Evolutionary conservation across 2,329 filamentous ascomycete species (phyloP), one percentile per base, ranked within the genome.

Genomic region (Cercospora citrullina): DNA sequence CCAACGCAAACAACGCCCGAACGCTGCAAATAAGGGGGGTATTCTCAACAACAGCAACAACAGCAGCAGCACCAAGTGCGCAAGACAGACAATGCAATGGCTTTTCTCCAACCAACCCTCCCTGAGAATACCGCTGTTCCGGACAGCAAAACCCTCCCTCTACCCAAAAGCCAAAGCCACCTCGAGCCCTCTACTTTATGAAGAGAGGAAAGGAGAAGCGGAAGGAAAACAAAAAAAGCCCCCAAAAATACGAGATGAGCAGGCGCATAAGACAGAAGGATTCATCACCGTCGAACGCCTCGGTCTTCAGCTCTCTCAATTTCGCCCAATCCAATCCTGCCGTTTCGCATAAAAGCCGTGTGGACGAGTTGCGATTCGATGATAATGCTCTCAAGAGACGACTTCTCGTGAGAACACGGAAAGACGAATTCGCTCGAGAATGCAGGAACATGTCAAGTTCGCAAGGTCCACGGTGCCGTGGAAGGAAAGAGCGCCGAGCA

Each of bases 1-100:
- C 18, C 31, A 39, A 61, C 28, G 8, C 59, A 48, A 30, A 48
- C n/a, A 55, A 55, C 61, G 48, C 60, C 45, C 36, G 23, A 63
- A 63, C 61, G 61, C 61, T 63, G 61, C 48, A 63, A 63, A 63
- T n/a, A 55, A 55, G 16, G 21, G 48, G 61, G 61, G 61, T 55
- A 63, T 63, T 63, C 28, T 63, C 45, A 53, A 51, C 51, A 48
- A 39, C 21, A 48, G 42, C 42, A 45, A 18, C 42, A 45, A 18
- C 42, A 45, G n/a, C n/a, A 21, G 9, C 45, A 51, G 10, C 45
- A 23, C 12, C 28, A 61, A 48, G 16, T 30, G 26, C 42, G 12
- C 30, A 28, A 57, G 26, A 39, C 18, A 39, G 57, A 36, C 61
- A 39, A 63, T 39, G 48, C 61, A 55, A 63, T 63, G 48, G 61